phyloP scores from a whole-genome alignment of 441 rosid genomes.

The Erysimum pusillum region DNA sequence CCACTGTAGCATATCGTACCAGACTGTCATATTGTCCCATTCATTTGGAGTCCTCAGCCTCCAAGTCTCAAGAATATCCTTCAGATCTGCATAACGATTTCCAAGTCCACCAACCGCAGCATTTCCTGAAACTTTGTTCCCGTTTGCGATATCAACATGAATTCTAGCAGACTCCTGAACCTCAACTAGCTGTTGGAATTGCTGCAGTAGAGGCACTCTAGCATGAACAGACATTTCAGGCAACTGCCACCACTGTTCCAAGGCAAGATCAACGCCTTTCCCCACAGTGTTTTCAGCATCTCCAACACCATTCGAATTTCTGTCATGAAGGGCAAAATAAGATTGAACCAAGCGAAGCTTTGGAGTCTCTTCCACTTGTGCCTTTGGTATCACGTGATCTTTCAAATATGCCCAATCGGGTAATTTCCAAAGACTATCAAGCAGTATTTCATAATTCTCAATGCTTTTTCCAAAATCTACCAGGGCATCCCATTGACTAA shows the following conservation, averaged over 20 bases:
- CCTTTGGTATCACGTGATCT: constrained; percentile 97
- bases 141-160: constrained; percentile 88
- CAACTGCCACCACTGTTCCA: constrained; percentile 99
- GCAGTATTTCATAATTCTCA: constrained; percentile 96
- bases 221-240: constrained; percentile 99
- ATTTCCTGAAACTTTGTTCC: constrained; percentile 77
- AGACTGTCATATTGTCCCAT: constrained; percentile 97
- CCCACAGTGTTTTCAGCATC: constrained; percentile 95
- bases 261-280: constrained; percentile 96
- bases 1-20: constrained; percentile 99
- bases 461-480: constrained; percentile 94
- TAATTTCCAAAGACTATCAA: constrained; percentile 95
- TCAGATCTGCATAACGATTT: constrained; percentile 63
- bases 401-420: constrained; percentile 98
- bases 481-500: constrained; percentile 98
- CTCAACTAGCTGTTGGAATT: constrained; percentile 98
- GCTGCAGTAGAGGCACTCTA: constrained; percentile 95
- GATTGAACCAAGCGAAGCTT: constrained; percentile 96
- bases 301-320: constrained; percentile 77
- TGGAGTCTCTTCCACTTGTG: constrained; percentile 99
- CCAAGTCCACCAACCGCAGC: constrained; percentile 51
- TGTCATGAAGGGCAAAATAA: constrained; percentile 93
- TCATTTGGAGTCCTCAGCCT: constrained; percentile 97
- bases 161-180: constrained; percentile 98
- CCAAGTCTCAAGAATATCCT: constrained; percentile 99